Evolutionary conservation across 2,329 filamentous ascomycete species (phyloP), one percentile per base, ranked within the genome.

Genomic region (Escovopsis sp.): DNA sequence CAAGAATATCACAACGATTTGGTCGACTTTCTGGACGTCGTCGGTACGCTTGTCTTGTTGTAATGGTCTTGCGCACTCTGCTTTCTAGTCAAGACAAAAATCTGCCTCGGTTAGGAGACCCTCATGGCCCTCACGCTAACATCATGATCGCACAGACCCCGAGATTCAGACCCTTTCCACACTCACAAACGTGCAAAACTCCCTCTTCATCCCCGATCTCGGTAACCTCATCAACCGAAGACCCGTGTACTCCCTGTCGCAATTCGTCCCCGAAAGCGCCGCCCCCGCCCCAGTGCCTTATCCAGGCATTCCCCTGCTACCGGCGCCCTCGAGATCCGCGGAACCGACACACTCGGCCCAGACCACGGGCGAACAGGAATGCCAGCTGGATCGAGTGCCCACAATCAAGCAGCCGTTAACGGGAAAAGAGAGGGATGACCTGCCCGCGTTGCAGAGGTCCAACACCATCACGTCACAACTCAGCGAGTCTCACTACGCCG

Each of bases 111-210:
- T 14, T 19, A 12, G 19, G 26, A 35, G 26, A 10, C 13, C 6
- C 12, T 5, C n/a, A 10, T 9, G 11, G 8, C 16, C 33, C 14
- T 16, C 27, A 29, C 9, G 18, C 39, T 41, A 38, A 43, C 30
- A 26, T 13, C 33, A 32, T 25, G 27, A n/a, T 28, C 32, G n/a
- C 18, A 5, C 43, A 86, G 84, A 92, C 47, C 83, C 84, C 29
- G 82, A 92, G 58, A 76, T 93, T 4, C 75, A 82, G 26, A 84
- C 84, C 0, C 61, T 93, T 4, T 84, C 82, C 0, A 88, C 83
- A 12, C 68, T 92, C 9, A 92, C 82, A 30, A 93, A 93, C 48
- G 77, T 93, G 15, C 84, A 92, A 49, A 93, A 93, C 52, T 90
- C 84, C 0, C 71, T 93, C 9, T 92, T 92, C 55, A 63, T 92